These are phyloP conservation scores for Claviceps sp. DNA, from an alignment of 2,329 filamentous ascomycete species.

Conservation along the genomic window DNA sequence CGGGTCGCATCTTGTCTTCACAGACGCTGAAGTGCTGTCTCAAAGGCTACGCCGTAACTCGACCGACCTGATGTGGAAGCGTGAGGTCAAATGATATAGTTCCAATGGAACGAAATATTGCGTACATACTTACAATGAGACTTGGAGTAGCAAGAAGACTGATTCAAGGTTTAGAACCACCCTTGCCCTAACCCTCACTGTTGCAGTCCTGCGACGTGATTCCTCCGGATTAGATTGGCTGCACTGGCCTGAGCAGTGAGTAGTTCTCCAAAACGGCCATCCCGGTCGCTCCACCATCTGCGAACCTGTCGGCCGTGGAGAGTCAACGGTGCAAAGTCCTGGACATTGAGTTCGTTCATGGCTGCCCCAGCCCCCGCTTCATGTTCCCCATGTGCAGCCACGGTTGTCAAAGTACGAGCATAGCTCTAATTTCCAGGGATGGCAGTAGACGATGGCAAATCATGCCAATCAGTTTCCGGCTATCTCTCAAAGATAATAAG, in stretches of 20 bases:
- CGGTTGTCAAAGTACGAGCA: conserved; percentile 25
- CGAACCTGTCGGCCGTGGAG: conserved; percentile 45
- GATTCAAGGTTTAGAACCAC: neutral
- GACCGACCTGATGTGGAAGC: neutral
- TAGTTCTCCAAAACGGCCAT: conserved; percentile 42
- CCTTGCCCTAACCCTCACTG: conserved; percentile 9
- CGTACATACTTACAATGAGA: neutral
- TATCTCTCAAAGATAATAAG: conserved; percentile 36
- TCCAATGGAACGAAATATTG: too few species aligned
- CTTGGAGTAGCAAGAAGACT: neutral
- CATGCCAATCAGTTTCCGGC: conserved; percentile 48
- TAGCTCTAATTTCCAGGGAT: conserved; percentile 32
- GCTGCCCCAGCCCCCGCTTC: conserved; percentile 34
- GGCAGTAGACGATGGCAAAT: conserved; percentile 26
- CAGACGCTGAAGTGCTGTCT: neutral
- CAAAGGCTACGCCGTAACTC: neutral
- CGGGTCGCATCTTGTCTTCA: neutral
- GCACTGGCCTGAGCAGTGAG: conserved; percentile 28
- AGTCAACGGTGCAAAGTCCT: conserved; percentile 73
- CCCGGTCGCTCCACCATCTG: conserved; percentile 49
- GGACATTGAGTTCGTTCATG: conserved; percentile 66
- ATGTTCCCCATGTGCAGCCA: conserved; percentile 32
- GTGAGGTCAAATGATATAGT: neutral
- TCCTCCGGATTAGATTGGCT: conserved; percentile 26
- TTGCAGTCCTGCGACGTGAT: conserved; percentile 19